These are phyloP conservation scores for Mucuna pruriens DNA, from an alignment of 306 rosid species.

Conservation along the genomic window DNA sequence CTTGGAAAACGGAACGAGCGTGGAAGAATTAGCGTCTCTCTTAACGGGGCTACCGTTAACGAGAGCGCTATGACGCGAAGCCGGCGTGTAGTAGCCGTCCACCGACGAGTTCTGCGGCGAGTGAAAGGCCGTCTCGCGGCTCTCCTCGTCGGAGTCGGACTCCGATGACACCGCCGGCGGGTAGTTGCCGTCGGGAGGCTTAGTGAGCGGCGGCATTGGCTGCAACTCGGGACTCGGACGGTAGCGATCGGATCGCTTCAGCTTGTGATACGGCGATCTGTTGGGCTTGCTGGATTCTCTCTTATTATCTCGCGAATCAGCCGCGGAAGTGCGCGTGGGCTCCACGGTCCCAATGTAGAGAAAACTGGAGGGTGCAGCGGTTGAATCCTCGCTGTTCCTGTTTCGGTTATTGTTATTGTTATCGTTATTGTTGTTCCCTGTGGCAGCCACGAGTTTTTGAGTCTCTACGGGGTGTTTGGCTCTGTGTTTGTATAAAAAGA, in stretches of 20 bases:
- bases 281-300: slow-evolving; percentile 31
- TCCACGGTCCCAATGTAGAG: slow-evolving; percentile 95
- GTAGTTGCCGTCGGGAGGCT: slow-evolving; percentile 47
- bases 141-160: slow-evolving; percentile 65
- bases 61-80: slow-evolving; percentile 59
- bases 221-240: slow-evolving; percentile 96
- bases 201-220: slow-evolving; percentile 79
- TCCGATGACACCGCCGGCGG: slow-evolving; percentile 51
- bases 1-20: slow-evolving; percentile 63
- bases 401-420: slow-evolving; percentile 24
- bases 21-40: slow-evolving; percentile 26
- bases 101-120: slow-evolving; percentile 77
- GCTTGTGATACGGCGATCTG: slow-evolving; percentile 75
- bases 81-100: slow-evolving; percentile 73
- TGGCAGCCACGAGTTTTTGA: slow-evolving; percentile 66
- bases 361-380: slow-evolving; percentile 67
- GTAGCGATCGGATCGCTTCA: slow-evolving; percentile 83
- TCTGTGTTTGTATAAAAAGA: slow-evolving; percentile 84
- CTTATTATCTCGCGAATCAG: slow-evolving; percentile 11
- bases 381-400: slow-evolving; percentile 41
- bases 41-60: slow-evolving; percentile 51
- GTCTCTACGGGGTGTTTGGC: slow-evolving; percentile 66
- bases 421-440: not conserved
- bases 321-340: slow-evolving; percentile 50
- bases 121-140: slow-evolving; percentile 70